A percentile compares a stretch with the other conserved stretches of the same genome.
phyloP scores from a whole-genome alignment of 306 rosid species.

The Medicago arabica region DNA sequence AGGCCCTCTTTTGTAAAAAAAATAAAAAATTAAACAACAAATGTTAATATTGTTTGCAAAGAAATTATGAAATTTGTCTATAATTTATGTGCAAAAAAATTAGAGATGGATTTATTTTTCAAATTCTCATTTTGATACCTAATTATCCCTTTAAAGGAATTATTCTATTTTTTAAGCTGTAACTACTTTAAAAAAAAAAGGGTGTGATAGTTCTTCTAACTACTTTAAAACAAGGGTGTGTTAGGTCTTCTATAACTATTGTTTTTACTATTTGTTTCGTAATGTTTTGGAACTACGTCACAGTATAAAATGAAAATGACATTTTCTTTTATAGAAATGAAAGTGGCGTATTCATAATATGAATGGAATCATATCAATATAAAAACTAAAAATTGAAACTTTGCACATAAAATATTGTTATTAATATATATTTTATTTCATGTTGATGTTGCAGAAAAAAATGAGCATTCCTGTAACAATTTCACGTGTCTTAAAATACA shows the following conservation, averaged over 20 bases:
- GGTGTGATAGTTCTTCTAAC: neutral
- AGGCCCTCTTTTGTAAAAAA: too few species aligned
- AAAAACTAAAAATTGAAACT: neutral
- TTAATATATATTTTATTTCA: neutral
- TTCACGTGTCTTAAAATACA: slow-evolving; percentile 56
- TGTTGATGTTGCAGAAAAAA: slow-evolving; percentile 56
- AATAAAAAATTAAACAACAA: too few species aligned
- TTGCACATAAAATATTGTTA: neutral
- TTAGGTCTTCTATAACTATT: neutral
- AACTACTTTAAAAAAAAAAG: neutral
- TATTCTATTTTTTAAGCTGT: too few species aligned
- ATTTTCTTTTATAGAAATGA: neutral
- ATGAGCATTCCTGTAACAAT: slow-evolving; percentile 69
- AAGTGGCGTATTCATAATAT: neutral
- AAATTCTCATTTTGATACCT: too few species aligned
- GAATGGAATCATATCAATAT: slow-evolving; percentile 1
- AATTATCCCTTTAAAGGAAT: too few species aligned
- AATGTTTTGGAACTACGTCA: slow-evolving; percentile 4
- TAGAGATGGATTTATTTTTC: too few species aligned
- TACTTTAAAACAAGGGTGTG: neutral
- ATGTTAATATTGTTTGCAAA: too few species aligned
- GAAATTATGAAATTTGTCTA: too few species aligned
- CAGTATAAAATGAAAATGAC: neutral
- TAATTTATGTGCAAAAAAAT: too few species aligned
- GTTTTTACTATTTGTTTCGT: slow-evolving; percentile 4